A percentile compares a stretch with the other conserved stretches of the same genome.
Evolutionary conservation across 257 asterid genomes (phyloP).

Genomic region (Gardenia jasminoides): DNA sequence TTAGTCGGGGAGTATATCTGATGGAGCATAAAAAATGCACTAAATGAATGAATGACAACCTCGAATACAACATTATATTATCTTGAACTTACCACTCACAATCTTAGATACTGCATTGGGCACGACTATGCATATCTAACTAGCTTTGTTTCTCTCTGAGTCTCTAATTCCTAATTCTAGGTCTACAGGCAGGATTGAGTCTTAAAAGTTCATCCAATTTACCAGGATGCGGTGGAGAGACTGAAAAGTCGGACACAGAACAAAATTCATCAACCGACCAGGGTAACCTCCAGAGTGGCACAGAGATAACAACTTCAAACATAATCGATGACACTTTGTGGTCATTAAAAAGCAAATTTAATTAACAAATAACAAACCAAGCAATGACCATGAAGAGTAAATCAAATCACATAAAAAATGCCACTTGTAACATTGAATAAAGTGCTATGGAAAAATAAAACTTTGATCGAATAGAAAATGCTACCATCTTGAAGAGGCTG

Average conservation of each 20-base stretch:
- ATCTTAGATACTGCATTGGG: too few relatives aligned
- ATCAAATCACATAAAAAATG: neutral
- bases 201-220: too few relatives aligned
- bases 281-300: neutral
- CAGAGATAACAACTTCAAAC: neutral
- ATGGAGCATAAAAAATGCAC: neutral
- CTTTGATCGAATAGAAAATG: too few relatives aligned
- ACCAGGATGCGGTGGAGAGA: too few relatives aligned
- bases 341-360: neutral
- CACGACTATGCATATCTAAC: neutral
- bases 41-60: neutral
- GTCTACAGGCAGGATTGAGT: too few relatives aligned
- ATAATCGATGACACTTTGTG: neutral
- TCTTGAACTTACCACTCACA: too few relatives aligned
- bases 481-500: slow-evolving; percentile 90
- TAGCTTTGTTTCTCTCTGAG: too few relatives aligned
- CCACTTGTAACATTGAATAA: neutral
- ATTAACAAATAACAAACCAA: neutral
- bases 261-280: too few relatives aligned
- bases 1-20: neutral
- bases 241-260: too few relatives aligned
- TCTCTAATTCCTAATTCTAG: too few relatives aligned
- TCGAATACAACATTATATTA: neutral
- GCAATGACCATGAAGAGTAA: neutral
- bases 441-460: neutral